Evolutionary conservation across 139 green algal species (phyloP), one percentile per base, ranked within the genome.

Genomic region (Picochlorum sp.): DNA sequence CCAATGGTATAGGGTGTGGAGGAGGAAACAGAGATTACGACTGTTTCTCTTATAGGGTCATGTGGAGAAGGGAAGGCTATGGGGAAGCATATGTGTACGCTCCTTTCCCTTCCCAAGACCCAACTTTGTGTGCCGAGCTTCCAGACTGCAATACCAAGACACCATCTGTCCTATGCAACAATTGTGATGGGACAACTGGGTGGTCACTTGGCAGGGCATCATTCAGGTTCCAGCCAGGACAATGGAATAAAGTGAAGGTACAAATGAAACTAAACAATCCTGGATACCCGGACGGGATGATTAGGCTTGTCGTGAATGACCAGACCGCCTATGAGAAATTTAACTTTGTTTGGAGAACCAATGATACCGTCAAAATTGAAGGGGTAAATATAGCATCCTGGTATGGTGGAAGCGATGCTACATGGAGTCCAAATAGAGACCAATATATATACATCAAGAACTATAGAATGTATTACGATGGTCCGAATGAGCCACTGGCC

Each of bases 31-130:
- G 52, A 50, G 45, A 50, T 28, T 41, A 52, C 24, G 13, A 30
- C 16, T 70, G 64, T 31, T 70, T 58, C 23, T 70, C 64, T 9
- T 60, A 31, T 20, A 26, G 64, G 11, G 24, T 70, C 2, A 70
- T 70, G 64, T 70, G 64, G 64, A n/a, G 64, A 45, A 50, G 49
- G 23, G 64, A 70, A 31, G 64, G 64, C 9, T 49, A 66, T 5
- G 64, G 64, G 34, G 64, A 70, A 47, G 64, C 64, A 7, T 70
- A 70, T 6, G 51, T 70, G 1, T 70, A 70, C 23, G 49, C 63
- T 6, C 64, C 64, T 26, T n/a, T 49, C 15, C 49, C 45, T 15
- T 49, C 31, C 10, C 64, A 70, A 49, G 47, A 28, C 8, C 26
- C 51, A 30, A 52, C 49, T 21, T 64, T 70, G 11, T 70, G 64